Evolutionary conservation across 805 yeast species (phyloP).

Genomic region (Komagataella kurtzmanii): DNA sequence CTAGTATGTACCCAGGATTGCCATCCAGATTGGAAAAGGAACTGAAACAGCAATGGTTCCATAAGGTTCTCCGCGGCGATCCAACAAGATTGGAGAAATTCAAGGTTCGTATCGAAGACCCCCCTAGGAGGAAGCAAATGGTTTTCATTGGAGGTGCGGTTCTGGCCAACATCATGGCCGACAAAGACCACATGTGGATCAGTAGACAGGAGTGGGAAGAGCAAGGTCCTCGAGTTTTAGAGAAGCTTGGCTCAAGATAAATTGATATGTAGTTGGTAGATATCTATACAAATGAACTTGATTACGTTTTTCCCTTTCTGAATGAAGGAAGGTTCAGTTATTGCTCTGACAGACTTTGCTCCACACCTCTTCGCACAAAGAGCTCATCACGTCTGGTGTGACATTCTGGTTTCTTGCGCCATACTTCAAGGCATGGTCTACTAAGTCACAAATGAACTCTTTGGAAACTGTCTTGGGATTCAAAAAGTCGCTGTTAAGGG

Average conservation of each 20-base stretch:
- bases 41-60: slow-evolving; percentile 90
- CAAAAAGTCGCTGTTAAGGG: slow-evolving; percentile 51
- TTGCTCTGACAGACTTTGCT: slow-evolving; percentile 28
- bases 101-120: slow-evolving; percentile 94
- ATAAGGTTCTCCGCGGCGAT: slow-evolving; percentile 78
- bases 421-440: slow-evolving; percentile 63
- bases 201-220: slow-evolving; percentile 96
- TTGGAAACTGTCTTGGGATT: slow-evolving; percentile 64
- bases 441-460: slow-evolving; percentile 52
- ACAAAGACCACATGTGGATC: slow-evolving; percentile 97
- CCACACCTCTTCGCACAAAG: slow-evolving; percentile 46
- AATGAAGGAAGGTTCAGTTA: slow-evolving; percentile 6
- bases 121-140: slow-evolving; percentile 98
- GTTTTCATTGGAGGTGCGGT: slow-evolving; percentile 98
- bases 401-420: slow-evolving; percentile 34
- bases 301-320: not conserved
- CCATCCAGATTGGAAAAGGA: slow-evolving; percentile 94
- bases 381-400: slow-evolving; percentile 23
- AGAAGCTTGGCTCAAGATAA: slow-evolving; percentile 85
- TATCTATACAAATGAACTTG: slow-evolving; percentile 1
- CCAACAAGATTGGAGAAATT: slow-evolving; percentile 79
- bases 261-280: slow-evolving; percentile 1
- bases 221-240: slow-evolving; percentile 76
- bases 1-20: slow-evolving; percentile 97
- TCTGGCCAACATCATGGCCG: slow-evolving; percentile 94